Evolutionary conservation across 2,329 filamentous ascomycete species (phyloP).

Genomic region (Ophiostoma sp.): DNA sequence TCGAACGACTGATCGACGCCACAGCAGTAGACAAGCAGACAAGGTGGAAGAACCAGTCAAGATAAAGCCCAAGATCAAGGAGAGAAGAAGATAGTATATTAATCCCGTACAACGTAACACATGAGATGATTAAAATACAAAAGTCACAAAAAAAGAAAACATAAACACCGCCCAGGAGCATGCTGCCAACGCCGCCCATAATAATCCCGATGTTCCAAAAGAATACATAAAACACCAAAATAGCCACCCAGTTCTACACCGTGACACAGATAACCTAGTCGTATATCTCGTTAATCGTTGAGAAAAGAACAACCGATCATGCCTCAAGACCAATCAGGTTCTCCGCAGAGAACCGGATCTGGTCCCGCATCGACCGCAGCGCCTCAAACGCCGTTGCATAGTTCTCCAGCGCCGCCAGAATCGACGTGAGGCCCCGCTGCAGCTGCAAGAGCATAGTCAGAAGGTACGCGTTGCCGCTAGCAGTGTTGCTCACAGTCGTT

Average conservation of each 20-base stretch:
- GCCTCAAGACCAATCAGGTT: conserved; percentile 20
- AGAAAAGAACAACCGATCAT: background rate
- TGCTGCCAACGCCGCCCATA: background rate
- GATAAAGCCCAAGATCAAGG: background rate
- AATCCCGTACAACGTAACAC: background rate
- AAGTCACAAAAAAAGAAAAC: background rate
- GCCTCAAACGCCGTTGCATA: conserved; percentile 43
- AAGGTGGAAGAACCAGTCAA: background rate
- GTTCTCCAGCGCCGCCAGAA: conserved; percentile 40
- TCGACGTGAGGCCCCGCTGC: conserved; percentile 40
- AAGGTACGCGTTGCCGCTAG: conserved; percentile 27
- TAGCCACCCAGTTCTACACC: no score
- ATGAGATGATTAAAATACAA: background rate
- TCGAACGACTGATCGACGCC: background rate
- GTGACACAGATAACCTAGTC: no score
- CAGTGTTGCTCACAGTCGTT: conserved; percentile 17
- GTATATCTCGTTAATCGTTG: no score
- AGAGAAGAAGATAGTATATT: conserved; percentile 4
- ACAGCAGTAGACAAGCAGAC: background rate
- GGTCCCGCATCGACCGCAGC: conserved; percentile 43
- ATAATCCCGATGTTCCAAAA: background rate
- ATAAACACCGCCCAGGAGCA: background rate
- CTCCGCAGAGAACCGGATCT: conserved; percentile 26
- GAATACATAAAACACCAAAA: background rate
- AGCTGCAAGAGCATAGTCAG: conserved; percentile 37